Base-by-base conservation (phyloP, 306 rosid species). In the Lagenaria siceraria region DNA sequence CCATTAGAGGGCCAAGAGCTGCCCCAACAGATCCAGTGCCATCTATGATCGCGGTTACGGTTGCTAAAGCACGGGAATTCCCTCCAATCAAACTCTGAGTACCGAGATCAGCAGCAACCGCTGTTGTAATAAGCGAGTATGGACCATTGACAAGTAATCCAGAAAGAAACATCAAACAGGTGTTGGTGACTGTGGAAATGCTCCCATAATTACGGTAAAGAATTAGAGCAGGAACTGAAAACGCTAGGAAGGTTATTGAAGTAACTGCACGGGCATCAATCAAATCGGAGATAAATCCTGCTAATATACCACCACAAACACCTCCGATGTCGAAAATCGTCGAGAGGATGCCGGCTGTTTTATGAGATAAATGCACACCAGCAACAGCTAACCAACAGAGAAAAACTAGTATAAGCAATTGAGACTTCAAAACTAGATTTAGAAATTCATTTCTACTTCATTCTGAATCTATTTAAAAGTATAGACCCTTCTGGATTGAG, bases 81-180 rank as follows among this genome's bases (percentile, higher is more conserved):
- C 92, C 88, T 73, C 74, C 76, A 43, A 84, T 80, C 70, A 21
- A 7, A 80, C 78, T 81, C 76, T 93, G 96, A 0, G 91, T 89
- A 51, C 97, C 96, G n/a, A 91, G 96, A 86, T 93, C 98, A 35
- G 98, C 85, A 35, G 98, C 96, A 71, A 96, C 99, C 12, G 98
- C 98, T 24, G 97, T 96, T 31, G 98, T 87, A 64, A 96, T 92
- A 21, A 96, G 90, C 0, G 97, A 80, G 76, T 92, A 96, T 1
- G 99, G 91, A 21, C 88, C 91, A 77, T 84, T 88, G 40, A 85
- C 89, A 12, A 87, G 78, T 85, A 87, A 69, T 31, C 91, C 91
- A 4, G 93, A 88, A 73, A 92, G 82, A 78, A 92, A 92, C 97
- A 92, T 90, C 78, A 96, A 79, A 22, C 63, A 25, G 42, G 88